These are phyloP conservation scores for Pseudozyma pruni DNA, from an alignment of 1,284 basidiomycete species.

Conservation along the genomic window DNA sequence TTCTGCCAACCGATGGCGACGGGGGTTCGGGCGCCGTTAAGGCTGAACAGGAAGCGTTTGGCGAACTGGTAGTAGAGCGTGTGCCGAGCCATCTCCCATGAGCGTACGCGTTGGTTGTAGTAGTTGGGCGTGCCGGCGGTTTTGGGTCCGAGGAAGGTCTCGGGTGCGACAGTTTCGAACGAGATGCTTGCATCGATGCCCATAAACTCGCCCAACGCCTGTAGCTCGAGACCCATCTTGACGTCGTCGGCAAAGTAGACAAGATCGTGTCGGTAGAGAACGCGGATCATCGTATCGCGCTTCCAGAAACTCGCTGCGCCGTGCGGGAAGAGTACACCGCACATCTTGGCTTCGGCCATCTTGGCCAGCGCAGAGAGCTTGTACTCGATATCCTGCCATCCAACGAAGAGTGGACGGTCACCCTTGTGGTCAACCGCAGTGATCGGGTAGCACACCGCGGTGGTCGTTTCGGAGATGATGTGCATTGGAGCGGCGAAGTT, in stretches of 20 bases:
- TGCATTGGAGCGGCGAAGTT: conserved; percentile 44
- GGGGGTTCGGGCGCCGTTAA: conserved; percentile 21
- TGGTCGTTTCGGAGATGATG: conserved; percentile 24
- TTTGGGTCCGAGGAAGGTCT: conserved; percentile 35
- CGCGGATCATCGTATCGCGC: conserved; percentile 32
- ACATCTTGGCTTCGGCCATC: conserved; percentile 30
- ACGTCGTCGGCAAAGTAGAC: conserved; percentile 43
- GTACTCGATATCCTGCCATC: conserved; percentile 49
- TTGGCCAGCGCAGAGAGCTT: conserved; percentile 40
- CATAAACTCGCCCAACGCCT: conserved; percentile 27
- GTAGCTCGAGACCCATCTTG: conserved; percentile 43
- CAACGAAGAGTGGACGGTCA: conserved; percentile 39
- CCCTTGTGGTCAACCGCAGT: conserved; percentile 37
- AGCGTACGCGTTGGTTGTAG: conserved; percentile 34
- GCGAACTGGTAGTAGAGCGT: conserved; percentile 43
- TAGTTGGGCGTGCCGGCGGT: conserved; percentile 22
- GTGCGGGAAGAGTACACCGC: conserved; percentile 41
- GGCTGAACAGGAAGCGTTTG: conserved; percentile 33
- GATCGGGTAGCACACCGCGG: conserved; percentile 42
- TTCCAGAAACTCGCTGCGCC: conserved; percentile 35
- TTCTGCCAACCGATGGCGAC: conserved; percentile 33
- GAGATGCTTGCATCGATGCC: conserved; percentile 28
- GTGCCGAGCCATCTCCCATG: conserved; percentile 43
- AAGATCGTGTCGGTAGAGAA: conserved; percentile 29
- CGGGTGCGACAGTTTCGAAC: conserved; percentile 35